phyloP scores from a whole-genome alignment of 371 early-diverging fungal genomes.

The Zychaea mexicana region DNA sequence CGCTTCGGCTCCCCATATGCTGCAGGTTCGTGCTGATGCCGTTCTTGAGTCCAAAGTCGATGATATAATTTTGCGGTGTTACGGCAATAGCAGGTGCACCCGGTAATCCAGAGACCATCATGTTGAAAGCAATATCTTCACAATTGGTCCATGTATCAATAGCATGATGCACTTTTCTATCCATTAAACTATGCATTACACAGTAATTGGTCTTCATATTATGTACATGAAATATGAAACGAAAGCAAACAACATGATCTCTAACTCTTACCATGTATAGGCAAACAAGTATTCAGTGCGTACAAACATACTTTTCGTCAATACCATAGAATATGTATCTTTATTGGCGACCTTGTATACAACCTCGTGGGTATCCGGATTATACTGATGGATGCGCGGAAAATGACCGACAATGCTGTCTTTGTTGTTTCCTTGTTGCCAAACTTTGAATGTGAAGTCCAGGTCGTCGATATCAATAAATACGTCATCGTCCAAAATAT shows the following conservation, averaged over 20 bases:
- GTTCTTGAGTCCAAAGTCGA: constrained; percentile 35
- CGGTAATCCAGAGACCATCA: constrained; percentile 44
- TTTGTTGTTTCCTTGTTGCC: constrained; percentile 8
- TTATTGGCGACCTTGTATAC: constrained; percentile 22
- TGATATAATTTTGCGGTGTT: constrained; percentile 16
- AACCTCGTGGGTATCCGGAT: constrained; percentile 18
- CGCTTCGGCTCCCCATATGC: constrained; percentile 37
- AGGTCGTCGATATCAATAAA: constrained; percentile 34
- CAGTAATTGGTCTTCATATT: no score
- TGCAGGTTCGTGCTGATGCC: constrained; percentile 39
- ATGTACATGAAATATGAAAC: background rate
- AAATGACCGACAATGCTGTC: constrained; percentile 47
- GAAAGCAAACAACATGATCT: background rate
- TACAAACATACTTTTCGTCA: constrained; percentile 56
- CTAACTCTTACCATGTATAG: constrained; percentile 42
- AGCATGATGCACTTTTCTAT: constrained; percentile 30
- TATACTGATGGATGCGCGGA: constrained; percentile 41
- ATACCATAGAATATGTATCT: constrained; percentile 35
- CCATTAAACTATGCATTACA: constrained; percentile 43
- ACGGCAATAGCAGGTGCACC: constrained; percentile 28
- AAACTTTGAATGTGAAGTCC: constrained; percentile 37
- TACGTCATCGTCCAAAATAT: constrained; percentile 50
- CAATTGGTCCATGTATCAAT: constrained; percentile 44
- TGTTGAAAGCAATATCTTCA: constrained; percentile 50
- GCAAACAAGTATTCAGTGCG: constrained; percentile 43